Percentiles rank a stretch among this genome's conserved stretches.
Evolutionary conservation across 164 flowering plant species (phyloP).

Genomic region (Buxus sempervirens): DNA sequence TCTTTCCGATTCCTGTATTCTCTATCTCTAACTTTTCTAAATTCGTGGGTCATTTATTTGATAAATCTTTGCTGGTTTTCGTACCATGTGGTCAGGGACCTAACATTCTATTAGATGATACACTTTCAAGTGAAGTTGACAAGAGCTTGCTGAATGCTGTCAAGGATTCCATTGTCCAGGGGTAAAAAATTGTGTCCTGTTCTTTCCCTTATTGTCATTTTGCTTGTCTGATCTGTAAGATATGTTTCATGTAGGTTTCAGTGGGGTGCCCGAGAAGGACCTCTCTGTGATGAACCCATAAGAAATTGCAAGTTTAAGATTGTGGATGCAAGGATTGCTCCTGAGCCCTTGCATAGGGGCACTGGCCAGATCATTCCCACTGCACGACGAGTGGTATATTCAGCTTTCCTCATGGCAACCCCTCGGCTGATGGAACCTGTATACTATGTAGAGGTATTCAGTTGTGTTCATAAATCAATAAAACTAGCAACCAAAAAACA

Average conservation of each 20-base stretch:
- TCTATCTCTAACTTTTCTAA: background rate
- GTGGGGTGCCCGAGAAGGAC: slow-evolving; percentile 99
- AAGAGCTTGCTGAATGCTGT: slow-evolving; percentile 80
- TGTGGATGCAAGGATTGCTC: slow-evolving; percentile 93
- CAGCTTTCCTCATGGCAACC: slow-evolving; percentile 97
- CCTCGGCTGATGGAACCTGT: slow-evolving; percentile 99
- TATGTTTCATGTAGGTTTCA: slow-evolving; percentile 58
- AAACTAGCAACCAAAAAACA: background rate
- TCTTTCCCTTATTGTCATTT: background rate
- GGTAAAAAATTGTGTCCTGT: slow-evolving; percentile 40
- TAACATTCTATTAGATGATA: slow-evolving; percentile 90
- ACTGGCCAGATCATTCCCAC: slow-evolving; percentile 99
- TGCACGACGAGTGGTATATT: slow-evolving; percentile 95
- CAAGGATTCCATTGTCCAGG: slow-evolving; percentile 98
- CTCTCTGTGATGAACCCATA: slow-evolving; percentile 97
- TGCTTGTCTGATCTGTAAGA: background rate
- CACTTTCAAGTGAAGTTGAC: slow-evolving; percentile 95
- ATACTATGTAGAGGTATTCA: slow-evolving; percentile 83
- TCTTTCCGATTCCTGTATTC: background rate
- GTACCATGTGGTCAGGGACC: slow-evolving; percentile 66
- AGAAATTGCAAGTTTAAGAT: slow-evolving; percentile 97
- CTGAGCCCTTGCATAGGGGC: slow-evolving; percentile 89
- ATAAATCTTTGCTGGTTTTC: background rate
- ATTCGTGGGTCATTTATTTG: no score
- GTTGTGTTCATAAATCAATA: background rate